Base-by-base conservation (phyloP, 176 grass and related monocot species). In the Themeda triandra region DNA sequence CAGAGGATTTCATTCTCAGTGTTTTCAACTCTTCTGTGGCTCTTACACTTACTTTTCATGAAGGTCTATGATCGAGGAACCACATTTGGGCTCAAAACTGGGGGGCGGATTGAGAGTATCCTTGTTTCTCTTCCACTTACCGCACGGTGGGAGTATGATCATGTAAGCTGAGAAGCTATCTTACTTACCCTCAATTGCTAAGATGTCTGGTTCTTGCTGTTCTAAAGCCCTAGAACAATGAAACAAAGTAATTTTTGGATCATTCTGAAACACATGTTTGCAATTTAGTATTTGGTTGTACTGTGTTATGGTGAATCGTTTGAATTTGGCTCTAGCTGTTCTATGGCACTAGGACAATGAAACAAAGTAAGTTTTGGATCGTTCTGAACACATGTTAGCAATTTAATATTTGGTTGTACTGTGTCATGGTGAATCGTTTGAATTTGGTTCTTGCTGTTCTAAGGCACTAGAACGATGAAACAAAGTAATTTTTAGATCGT, bases 61-160 rank as follows among this genome's bases (percentile, higher is more conserved):
- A 92, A 99, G 96, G 93, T 99, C 7, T 99, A 99, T 65, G 96
- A 99, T 69, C 85, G 96, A 27, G 96, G 96, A 12, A 98, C 96
- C 58, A 99, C 96, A 83, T 96, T 99, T 76, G 96, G 96, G 31
- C 89, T 99, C 5, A 99, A 99, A 79, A 99, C 96, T 23, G 96
- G 96, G 31, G 96, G 96, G 28, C 80, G 96, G 85, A 96, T 99
- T 25, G 96, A 99, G 58, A 99, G 96, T 73, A 99, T 98, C 74
- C 91, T 98, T 7, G 93, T 98, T 35, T 98, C 96, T 49, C 86
- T 98, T 63, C 96, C 96, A 25, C 85, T 98, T 28, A 94, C 96
- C 0, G 91, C 93, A 45, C 86, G 96, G 32, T 98, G 96, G 96
- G 83, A 96, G 84, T 98, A 98, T 21, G 93, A 98, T 75, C 93